Base-by-base conservation (phyloP, 148 eudicot genomes). In the Pouteria glomerata region DNA sequence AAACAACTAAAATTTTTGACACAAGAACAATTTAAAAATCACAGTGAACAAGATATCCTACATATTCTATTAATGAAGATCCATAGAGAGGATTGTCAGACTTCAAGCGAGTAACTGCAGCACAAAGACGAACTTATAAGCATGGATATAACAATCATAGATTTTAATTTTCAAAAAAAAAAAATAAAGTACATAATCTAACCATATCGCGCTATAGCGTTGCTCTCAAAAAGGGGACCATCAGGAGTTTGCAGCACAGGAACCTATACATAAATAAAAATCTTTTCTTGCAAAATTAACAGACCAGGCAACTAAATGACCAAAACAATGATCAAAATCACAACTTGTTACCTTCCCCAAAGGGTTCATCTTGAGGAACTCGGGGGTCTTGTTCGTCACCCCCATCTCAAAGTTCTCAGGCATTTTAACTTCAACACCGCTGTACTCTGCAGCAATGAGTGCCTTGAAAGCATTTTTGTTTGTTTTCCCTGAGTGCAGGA, bases 121-220 rank as follows among this genome's bases (percentile, higher is more conserved):
- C 50, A 56, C 66, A 67, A 79, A 33, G 10, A 53, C 57, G 68
- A 37, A 45, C 3, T 10, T 16, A 51, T 31, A 0, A 66, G 19
- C 19, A 16, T 0, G 33, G 66, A 27, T 8, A 31, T 5, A 33
- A 13, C 33, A 33, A 64, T 15, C 0, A 21, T n/a, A n/a, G n/a
- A 70, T 19, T 7, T 27, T 30, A 23, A 26, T 26, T 29, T 52
- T 0, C 14, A 19, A 39, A 6, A 66, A 11, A 29, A 16, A 26
- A 35, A 3, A 35, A 61, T n/a, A 61, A 8, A 31, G 41, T 47
- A 57, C 44, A 41, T 48, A 60, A 13, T 63, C 82, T 62, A 42
- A 89, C 95, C 86, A 74, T 87, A 89, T 61, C 89, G 89, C 11
- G 95, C 89, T 37, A 89, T 89, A 56, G 95, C 95, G 77, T 89